Conservation (phyloP, 805 yeast species). For the Ogataea henricii region DNA sequence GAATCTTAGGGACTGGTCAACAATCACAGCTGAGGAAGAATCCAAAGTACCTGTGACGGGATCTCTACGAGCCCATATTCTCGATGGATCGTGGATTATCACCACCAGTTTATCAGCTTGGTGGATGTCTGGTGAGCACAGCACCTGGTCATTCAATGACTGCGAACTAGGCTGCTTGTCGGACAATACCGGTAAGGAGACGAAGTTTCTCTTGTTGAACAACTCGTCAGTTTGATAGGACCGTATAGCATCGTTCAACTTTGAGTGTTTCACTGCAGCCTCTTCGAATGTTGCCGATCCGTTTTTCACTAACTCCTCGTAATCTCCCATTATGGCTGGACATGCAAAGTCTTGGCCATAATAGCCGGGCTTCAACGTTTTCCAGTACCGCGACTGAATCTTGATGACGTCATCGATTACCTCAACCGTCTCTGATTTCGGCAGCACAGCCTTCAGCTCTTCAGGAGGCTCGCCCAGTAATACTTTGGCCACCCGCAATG, state of each 20-base stretch:
- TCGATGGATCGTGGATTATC: constrained; percentile 87
- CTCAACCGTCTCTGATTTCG: constrained; percentile 75
- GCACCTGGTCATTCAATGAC: constrained; percentile 60
- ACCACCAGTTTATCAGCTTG: constrained; percentile 65
- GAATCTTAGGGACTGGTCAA: constrained; percentile 71
- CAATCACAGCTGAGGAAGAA: constrained; percentile 67
- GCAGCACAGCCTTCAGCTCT: constrained; percentile 61
- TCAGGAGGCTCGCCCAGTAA: constrained; percentile 96
- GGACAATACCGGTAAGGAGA: constrained; percentile 64
- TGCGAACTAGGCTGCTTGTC: constrained; percentile 44
- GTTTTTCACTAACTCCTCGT: constrained; percentile 37
- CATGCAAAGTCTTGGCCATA: constrained; percentile 36
- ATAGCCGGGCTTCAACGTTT: constrained; percentile 71
- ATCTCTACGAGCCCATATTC: constrained; percentile 85
- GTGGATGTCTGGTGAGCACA: constrained; percentile 72
- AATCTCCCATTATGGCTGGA: constrained; percentile 34
- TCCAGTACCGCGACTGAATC: constrained; percentile 86
- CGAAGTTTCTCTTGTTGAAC: constrained; percentile 56
- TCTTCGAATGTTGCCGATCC: constrained; percentile 41
- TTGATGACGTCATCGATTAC: constrained; percentile 79
- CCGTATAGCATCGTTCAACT: constrained; percentile 74
- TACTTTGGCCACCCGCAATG: constrained; percentile 88
- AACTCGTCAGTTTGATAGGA: constrained; percentile 64
- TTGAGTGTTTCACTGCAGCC: constrained; percentile 44
- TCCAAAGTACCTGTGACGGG: constrained; percentile 79